These are phyloP conservation scores for Boletus rubescentipes DNA, from an alignment of 768 basidiomycete genomes.

Conservation along the genomic window DNA sequence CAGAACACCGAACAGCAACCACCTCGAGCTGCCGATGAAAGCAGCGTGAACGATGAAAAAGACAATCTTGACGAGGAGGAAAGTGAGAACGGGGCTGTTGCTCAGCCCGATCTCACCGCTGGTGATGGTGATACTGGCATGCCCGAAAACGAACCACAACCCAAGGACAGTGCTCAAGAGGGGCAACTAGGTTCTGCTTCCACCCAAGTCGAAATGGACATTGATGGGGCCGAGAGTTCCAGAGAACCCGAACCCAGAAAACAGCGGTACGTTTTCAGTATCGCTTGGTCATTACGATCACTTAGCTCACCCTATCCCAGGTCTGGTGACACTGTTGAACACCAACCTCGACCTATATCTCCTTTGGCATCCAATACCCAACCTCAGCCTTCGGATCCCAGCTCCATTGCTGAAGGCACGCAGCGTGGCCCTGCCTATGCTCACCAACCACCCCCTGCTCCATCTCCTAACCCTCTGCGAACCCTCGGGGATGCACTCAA, in stretches of 20 bases:
- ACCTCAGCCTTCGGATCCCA: conserved; percentile 23
- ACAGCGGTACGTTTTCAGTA: conserved; percentile 15
- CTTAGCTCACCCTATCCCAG: conserved; percentile 3
- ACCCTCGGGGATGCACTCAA: conserved; percentile 82
- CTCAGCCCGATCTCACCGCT: conserved; percentile 37
- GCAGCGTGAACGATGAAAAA: conserved; percentile 20
- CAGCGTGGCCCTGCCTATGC: conserved; percentile 46
- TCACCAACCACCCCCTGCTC: conserved; percentile 36
- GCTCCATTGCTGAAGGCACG: conserved; percentile 40
- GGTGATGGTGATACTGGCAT: conserved; percentile 25
- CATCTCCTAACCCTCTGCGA: conserved; percentile 58
- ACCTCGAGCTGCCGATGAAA: conserved; percentile 18
- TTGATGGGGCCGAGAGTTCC: conserved; percentile 23
- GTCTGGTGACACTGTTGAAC: conserved; percentile 9
- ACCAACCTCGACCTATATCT: conserved; percentile 1
- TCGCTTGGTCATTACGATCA: not conserved
- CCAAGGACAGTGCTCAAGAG: conserved; percentile 18
- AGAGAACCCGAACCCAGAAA: conserved; percentile 18
- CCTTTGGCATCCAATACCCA: conserved; percentile 4
- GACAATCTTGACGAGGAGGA: conserved; percentile 32
- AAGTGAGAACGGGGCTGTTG: conserved; percentile 27
- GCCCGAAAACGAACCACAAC: conserved; percentile 17
- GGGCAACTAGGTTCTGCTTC: conserved; percentile 22
- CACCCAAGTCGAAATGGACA: conserved; percentile 11
- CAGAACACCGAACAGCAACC: conserved; percentile 23